Percentiles rank a stretch among this genome's conserved stretches.
Conservation (phyloP, 257 asterid genomes). For the Lithospermum erythrorhizon region DNA sequence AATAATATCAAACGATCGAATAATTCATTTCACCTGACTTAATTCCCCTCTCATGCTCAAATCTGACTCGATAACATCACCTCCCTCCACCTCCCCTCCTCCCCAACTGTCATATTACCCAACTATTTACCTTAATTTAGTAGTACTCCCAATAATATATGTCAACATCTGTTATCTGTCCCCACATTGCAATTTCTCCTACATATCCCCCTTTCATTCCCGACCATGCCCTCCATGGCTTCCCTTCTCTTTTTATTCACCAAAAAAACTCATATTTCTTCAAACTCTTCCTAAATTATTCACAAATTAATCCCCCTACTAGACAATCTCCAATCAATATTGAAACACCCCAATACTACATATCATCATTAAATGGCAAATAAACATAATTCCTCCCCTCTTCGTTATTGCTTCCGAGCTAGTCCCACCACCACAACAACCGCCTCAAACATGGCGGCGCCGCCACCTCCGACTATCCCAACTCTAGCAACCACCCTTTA, state of each 20-base stretch:
- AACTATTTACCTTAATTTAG: too few relatives aligned
- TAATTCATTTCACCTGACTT: too few relatives aligned
- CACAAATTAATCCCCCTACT: background rate
- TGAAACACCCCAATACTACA: too few relatives aligned
- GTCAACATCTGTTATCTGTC: background rate
- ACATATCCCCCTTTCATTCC: background rate
- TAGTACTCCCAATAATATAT: too few relatives aligned
- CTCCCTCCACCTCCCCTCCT: too few relatives aligned
- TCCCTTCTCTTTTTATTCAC: too few relatives aligned
- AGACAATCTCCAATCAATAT: too few relatives aligned
- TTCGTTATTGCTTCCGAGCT: conserved; percentile 37
- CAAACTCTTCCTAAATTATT: background rate
- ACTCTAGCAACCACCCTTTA: conserved; percentile 43
- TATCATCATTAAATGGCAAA: conserved; percentile 12
- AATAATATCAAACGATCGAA: too few relatives aligned
- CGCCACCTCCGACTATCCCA: conserved; percentile 21
- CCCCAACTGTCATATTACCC: too few relatives aligned
- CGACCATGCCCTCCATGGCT: background rate
- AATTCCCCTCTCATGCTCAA: too few relatives aligned
- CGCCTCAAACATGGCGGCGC: conserved; percentile 4
- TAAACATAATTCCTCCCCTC: conserved; percentile 19
- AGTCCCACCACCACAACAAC: conserved; percentile 7
- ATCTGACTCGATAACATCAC: too few relatives aligned
- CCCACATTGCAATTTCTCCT: background rate
- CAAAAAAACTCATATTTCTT: too few relatives aligned